Evolutionary conservation across 306 rosid species (phyloP), one percentile per base, ranked within the genome.

Genomic region (Aeschynomene evenia): DNA sequence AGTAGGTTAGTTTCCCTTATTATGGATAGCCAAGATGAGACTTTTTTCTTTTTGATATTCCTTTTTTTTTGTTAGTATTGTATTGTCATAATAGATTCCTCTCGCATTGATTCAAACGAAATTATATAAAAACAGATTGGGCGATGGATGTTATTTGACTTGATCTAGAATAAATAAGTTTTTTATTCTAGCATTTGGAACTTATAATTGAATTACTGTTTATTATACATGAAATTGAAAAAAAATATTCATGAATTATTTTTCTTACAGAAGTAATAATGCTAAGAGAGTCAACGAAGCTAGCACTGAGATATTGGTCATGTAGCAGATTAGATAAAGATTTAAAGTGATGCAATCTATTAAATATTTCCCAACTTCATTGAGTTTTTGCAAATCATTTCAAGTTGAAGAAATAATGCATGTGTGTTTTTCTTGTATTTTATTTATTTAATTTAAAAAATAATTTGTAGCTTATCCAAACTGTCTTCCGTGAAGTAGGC

Each of bases 401-500:
- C 45, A 70, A 12, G 29, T 39, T 55, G 66, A 42, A 70, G 66
- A 45, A 68, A 64, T 6, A 16, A 29, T 45, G 10, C 7, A 57
- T 21, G 11, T 19, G 4, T 20, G 15, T 3, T 53, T 39, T 37
- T 36, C 12, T 54, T 24, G 40, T 4, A n/a, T 24, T 24, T 24
- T 24, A 1, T 24, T 24, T 24, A 24, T 24, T 24, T 24, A 1
- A 24, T 28, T 55, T 37, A 18, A 2, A 43, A 45, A 20, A 45
- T 13, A 45, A n/a, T n/a, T n/a, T 9, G 37, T 62, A 22, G 36
- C 68, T 59, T 53, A 74, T 66, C 62, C 68, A 22, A 36, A 31
- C 43, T 42, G 50, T 18, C 18, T 46, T 22, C 1, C 18, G 20
- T 3, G 62, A 37, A 33, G 57, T 19, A 67, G 39, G 18, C 70